Conservation (phyloP, 1,284 basidiomycete genomes). For the Sporisorium reilianum region DNA sequence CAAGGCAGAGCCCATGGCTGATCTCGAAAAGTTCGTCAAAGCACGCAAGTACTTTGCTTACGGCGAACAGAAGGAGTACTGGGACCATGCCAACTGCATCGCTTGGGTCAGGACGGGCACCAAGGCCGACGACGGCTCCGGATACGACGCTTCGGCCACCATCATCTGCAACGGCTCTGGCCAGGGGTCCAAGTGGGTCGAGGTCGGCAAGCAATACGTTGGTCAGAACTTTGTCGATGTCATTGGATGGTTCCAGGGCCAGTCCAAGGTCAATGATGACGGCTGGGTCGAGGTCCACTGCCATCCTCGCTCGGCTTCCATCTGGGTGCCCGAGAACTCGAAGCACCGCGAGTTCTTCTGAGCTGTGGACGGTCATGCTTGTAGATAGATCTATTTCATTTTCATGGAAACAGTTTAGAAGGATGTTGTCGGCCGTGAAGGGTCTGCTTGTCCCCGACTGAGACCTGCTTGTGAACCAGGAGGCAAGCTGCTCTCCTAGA, state of each 20-base stretch:
- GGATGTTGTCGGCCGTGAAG: too few species aligned
- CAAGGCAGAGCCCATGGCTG: conserved; percentile 67
- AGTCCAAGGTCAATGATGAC: conserved; percentile 52
- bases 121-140: conserved; percentile 32
- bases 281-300: conserved; percentile 56
- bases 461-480: too few species aligned
- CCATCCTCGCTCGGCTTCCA: conserved; percentile 37
- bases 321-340: conserved; percentile 58
- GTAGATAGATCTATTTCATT: neutral
- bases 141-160: conserved; percentile 56
- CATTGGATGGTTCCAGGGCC: conserved; percentile 55
- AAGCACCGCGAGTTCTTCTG: conserved; percentile 42
- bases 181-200: conserved; percentile 55
- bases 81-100: conserved; percentile 55
- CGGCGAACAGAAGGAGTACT: conserved; percentile 71
- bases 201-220: conserved; percentile 48
- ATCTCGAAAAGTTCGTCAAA: conserved; percentile 72
- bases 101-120: conserved; percentile 55
- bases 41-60: conserved; percentile 74
- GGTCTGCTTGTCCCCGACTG: too few species aligned
- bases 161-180: conserved; percentile 56
- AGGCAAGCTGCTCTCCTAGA: too few species aligned
- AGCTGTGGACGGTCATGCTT: neutral
- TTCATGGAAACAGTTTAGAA: neutral
- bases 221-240: conserved; percentile 58